phyloP scores from a whole-genome alignment of 148 eudicot species.

The Gaultheria prostrata region DNA sequence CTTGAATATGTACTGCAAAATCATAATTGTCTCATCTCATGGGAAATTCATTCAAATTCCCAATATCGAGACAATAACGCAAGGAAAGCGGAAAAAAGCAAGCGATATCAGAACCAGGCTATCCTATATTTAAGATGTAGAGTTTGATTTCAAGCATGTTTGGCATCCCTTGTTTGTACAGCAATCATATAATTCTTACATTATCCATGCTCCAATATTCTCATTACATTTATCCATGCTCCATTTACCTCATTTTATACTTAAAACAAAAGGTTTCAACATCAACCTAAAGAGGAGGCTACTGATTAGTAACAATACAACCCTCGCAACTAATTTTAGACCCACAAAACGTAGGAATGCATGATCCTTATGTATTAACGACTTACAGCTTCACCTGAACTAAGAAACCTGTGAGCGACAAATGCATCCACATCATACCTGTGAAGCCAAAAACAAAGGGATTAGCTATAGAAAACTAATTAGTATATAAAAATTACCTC shows the following conservation, averaged over 20 bases:
- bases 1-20: not conserved
- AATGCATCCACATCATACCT: conserved; percentile 89
- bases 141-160: conserved; percentile 8
- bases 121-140: not conserved
- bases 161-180: not conserved
- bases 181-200: not conserved
- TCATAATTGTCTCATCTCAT: not conserved
- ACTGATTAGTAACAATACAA: not conserved
- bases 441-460: conserved; percentile 17
- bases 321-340: not conserved
- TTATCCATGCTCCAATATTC: not conserved
- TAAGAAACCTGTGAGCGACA: conserved; percentile 53
- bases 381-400: conserved; percentile 80
- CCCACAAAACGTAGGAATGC: not conserved
- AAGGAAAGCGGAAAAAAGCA: too few species aligned
- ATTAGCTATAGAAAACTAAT: not conserved
- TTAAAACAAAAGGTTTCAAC: not conserved
- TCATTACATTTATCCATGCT: not conserved
- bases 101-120: too few species aligned
- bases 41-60: not conserved
- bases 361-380: not conserved
- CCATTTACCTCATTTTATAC: not conserved
- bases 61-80: too few species aligned
- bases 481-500: not conserved
- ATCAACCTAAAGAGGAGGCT: not conserved